Percentiles rank a stretch among this genome's conserved stretches.
Conservation (phyloP, 441 rosid genomes). For the Adansonia grandidieri region DNA sequence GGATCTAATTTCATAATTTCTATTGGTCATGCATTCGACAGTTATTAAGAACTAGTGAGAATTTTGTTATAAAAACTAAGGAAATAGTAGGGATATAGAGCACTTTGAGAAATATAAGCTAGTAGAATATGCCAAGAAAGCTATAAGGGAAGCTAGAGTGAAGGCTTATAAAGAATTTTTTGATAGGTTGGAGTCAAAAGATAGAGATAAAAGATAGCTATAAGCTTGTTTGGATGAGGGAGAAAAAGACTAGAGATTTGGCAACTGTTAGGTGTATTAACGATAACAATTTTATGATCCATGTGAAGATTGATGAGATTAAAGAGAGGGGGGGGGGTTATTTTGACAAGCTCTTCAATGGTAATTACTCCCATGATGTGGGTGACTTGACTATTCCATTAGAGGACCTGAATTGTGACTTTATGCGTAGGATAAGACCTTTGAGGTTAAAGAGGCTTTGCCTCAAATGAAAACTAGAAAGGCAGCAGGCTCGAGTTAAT, state of each 20-base stretch:
- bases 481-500: too few species aligned
- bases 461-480: too few species aligned
- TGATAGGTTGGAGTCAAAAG: conserved; percentile 10
- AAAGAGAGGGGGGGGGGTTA: too few species aligned
- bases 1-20: not conserved
- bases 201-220: not conserved
- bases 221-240: conserved; percentile 7
- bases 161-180: not conserved
- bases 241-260: conserved; percentile 1
- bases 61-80: not conserved
- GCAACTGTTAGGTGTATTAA: not conserved
- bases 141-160: not conserved
- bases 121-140: not conserved
- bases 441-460: too few species aligned
- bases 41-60: not conserved
- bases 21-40: not conserved
- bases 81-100: not conserved
- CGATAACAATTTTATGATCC: not conserved
- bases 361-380: too few species aligned
- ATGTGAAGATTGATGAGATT: not conserved
- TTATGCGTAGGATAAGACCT: too few species aligned
- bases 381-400: too few species aligned
- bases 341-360: too few species aligned
- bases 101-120: not conserved
- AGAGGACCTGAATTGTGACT: too few species aligned